A percentile compares a stretch with the other conserved stretches of the same genome.
phyloP scores from a whole-genome alignment of 805 yeast genomes.

The Suhomyces pyralidae region DNA sequence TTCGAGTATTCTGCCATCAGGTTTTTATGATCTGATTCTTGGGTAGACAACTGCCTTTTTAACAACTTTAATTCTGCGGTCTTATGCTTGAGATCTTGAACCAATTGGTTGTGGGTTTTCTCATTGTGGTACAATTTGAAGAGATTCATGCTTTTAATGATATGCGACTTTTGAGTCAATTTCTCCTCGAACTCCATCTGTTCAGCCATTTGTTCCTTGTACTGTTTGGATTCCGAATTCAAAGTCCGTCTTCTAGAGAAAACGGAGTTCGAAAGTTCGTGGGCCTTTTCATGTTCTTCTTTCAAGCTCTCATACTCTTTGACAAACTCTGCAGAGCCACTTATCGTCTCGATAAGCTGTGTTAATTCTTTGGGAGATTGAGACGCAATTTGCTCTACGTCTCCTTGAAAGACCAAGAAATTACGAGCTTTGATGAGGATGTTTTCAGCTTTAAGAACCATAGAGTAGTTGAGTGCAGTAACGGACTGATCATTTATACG shows the following conservation, averaged over 20 bases:
- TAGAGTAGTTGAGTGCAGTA: conserved; percentile 62
- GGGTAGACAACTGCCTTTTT: conserved; percentile 24
- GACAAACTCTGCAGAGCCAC: conserved; percentile 71
- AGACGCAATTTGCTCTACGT: conserved; percentile 88
- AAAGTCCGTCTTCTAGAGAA: conserved; percentile 67
- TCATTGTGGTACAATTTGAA: conserved; percentile 67
- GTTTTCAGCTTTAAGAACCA: conserved; percentile 68
- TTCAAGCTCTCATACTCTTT: conserved; percentile 63
- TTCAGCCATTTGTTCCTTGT: conserved; percentile 71
- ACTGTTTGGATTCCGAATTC: conserved; percentile 72
- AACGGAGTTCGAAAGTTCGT: conserved; percentile 58
- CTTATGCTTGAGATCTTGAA: conserved; percentile 30
- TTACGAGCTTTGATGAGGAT: conserved; percentile 86
- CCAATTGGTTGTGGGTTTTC: conserved; percentile 33
- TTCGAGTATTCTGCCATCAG: conserved; percentile 44
- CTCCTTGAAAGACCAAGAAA: conserved; percentile 94
- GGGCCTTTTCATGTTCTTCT: conserved; percentile 64
- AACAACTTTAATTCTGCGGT: conserved; percentile 36
- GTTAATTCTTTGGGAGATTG: conserved; percentile 79
- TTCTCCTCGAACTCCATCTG: conserved; percentile 63
- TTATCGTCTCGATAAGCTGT: conserved; percentile 70
- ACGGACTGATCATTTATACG: conserved; percentile 59
- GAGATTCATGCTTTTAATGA: conserved; percentile 51
- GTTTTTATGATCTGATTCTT: conserved; percentile 25
- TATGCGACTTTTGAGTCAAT: conserved; percentile 44